Evolutionary conservation across 805 yeast species (phyloP), one percentile per base, ranked within the genome.

Genomic region (Metschnikowia lunata): DNA sequence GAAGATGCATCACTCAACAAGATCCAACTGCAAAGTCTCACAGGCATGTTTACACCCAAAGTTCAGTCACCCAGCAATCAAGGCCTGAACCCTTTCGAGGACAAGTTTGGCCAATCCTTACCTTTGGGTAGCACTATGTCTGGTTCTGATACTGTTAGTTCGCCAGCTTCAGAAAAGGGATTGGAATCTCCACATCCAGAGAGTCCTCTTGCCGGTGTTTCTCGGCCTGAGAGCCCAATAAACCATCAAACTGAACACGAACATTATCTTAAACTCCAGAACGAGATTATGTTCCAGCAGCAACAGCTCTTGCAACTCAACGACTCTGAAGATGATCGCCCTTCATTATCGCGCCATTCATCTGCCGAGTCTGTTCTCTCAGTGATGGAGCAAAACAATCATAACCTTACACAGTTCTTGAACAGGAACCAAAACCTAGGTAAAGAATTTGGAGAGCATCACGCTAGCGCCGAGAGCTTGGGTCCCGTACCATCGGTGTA

Each of bases 31-130:
- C 32, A 46, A 18, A 54, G 62, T 13, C 62, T 69, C 34, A 52
- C 55, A n/a, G 74, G 70, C 3, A 62, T 67, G 18, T 68, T 64
- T 41, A 67, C 74, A 0, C 74, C 75, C 7, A 54, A 51, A 6
- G 58, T 70, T 26, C 58, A 52, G 37, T 66, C 73, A 0, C 75
- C 75, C 1, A 47, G 51, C 15, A 55, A 54, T 15, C 49, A 57
- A 8, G 68, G 61, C 28, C 56, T 45, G 15, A 69, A 70, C 49
- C 74, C 74, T 33, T 71, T 71, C 49, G 75, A 69, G 26, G 55
- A 55, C 14, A 50, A 58, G 3, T 64, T 67, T 36, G 40, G 45
- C 23, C 39, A 44, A 39, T 38, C 42, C 6, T 18, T 41, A 27
- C 43, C 37, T 28, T 28, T 35, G 13, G 47, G 40, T n/a, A 36